Evolutionary conservation across 1,284 basidiomycete species (phyloP), one percentile per base, ranked within the genome.

Genomic region (Trichosporon faecale): DNA sequence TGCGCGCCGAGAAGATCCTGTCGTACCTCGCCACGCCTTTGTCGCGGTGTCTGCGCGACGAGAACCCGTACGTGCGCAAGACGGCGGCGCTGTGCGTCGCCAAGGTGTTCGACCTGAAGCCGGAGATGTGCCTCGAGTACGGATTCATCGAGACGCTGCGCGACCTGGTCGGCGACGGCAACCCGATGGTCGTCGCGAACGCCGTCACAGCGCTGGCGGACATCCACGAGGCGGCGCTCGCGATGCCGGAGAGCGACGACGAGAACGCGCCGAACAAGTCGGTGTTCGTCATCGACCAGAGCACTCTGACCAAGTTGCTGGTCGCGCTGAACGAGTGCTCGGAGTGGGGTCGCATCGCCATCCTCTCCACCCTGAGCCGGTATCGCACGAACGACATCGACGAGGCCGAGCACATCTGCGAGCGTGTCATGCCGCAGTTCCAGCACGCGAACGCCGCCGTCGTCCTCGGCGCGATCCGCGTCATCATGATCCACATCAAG

Each of bases 111-210:
- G 95, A 97, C 81, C 88, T 98, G 77, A 98, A 98, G 84, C 95
- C 96, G 4, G 93, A 95, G 80, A 85, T 99, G 67, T 94, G 95
- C 35, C 87, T 97, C 64, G 95, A 99, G 77, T 95, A 96, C 80
- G 95, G 95, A 1, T 99, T 98, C 80, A 85, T 99, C 75, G 91
- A 91, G 72, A 91, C 91, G 76, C 84, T 99, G 76, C 89, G 93
- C 73, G 85, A 86, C 70, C 68, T 84, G 29, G 79, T 84, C 29
- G 86, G 93, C 14, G 96, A 99, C 82, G 92, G 91, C 72, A 99
- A 99, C 83, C 96, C 96, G 0, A 99, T 98, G 95, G 96, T 99
- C 66, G 96, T 99, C 57, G 94, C 97, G 35, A 99, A 99, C 76
- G 96, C 97, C 1, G 95, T 99, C 0, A 94, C 95, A 8, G 95